Conservation (phyloP, 768 basidiomycete genomes). For the Russula ochroleuca region DNA sequence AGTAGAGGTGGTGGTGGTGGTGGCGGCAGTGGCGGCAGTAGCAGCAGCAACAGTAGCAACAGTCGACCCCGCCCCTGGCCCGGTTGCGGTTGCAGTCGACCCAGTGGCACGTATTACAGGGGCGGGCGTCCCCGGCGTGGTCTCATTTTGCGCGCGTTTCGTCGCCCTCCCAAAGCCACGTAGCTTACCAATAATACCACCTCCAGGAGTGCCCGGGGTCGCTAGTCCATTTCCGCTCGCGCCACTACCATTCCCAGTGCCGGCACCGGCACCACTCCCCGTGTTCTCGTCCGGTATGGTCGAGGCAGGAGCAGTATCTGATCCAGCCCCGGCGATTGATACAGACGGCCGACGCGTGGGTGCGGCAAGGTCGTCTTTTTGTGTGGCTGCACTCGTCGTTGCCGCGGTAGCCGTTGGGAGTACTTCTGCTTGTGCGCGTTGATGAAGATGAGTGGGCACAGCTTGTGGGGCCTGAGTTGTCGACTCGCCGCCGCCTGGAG, state of each 20-base stretch:
- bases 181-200: conserved; percentile 73
- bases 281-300: conserved; percentile 42
- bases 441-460: neutral
- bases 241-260: neutral
- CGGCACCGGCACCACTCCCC: conserved; percentile 8
- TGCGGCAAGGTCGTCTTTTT: conserved; percentile 47
- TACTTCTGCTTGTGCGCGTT: conserved; percentile 8
- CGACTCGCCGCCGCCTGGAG: conserved; percentile 1
- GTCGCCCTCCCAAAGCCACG: conserved; percentile 67
- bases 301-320: conserved; percentile 31
- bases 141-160: conserved; percentile 37
- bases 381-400: neutral
- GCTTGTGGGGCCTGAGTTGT: neutral
- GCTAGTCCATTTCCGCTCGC: neutral
- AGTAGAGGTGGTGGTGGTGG: neutral
- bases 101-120: neutral
- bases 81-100: neutral
- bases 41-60: neutral
- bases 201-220: conserved; percentile 32
- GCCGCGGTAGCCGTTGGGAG: neutral
- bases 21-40: neutral
- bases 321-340: conserved; percentile 37
- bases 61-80: neutral
- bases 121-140: conserved; percentile 24
- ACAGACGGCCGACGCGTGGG: conserved; percentile 46